These are phyloP conservation scores for Jackrogersella minutella DNA, from an alignment of 495 filamentous ascomycete genomes.

Conservation along the genomic window DNA sequence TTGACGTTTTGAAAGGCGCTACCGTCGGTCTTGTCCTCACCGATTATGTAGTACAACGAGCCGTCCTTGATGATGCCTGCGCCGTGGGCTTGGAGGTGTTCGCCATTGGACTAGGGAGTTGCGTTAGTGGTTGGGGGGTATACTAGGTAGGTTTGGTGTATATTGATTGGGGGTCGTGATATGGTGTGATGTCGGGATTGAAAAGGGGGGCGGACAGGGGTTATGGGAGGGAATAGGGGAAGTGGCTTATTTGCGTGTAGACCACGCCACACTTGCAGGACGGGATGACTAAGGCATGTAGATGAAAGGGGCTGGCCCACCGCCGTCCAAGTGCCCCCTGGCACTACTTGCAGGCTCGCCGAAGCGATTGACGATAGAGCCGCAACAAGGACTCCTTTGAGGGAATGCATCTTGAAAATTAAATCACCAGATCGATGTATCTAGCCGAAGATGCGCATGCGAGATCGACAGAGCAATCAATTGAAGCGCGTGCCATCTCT, in stretches of 20 bases:
- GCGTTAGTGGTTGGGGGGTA: not conserved
- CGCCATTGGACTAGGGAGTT: slow-evolving; percentile 52
- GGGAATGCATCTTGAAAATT: slow-evolving; percentile 25
- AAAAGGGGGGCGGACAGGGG: slow-evolving; percentile 7
- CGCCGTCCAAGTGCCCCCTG: slow-evolving; percentile 60
- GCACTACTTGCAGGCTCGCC: slow-evolving; percentile 54
- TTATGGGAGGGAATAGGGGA: not conserved
- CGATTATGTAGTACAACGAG: slow-evolving; percentile 67
- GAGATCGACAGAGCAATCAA: slow-evolving; percentile 29
- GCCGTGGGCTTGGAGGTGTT: slow-evolving; percentile 70
- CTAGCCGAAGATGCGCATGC: slow-evolving; percentile 16
- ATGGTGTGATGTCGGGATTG: not conserved
- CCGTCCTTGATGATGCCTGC: slow-evolving; percentile 63
- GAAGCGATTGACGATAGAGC: slow-evolving; percentile 35
- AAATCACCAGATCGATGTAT: slow-evolving; percentile 6
- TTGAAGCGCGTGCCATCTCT: not conserved
- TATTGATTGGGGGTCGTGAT: not conserved
- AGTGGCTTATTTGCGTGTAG: not conserved
- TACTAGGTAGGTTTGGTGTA: not conserved
- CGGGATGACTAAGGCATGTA: not conserved
- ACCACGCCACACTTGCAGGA: not conserved
- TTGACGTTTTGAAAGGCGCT: slow-evolving; percentile 67
- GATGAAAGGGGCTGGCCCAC: slow-evolving; percentile 38
- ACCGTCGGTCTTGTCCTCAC: slow-evolving; percentile 71
- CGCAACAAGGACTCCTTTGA: slow-evolving; percentile 24